Evolutionary conservation across 768 basidiomycete genomes (phyloP), one percentile per base, ranked within the genome.

Genomic region (Tulasnella sp.): DNA sequence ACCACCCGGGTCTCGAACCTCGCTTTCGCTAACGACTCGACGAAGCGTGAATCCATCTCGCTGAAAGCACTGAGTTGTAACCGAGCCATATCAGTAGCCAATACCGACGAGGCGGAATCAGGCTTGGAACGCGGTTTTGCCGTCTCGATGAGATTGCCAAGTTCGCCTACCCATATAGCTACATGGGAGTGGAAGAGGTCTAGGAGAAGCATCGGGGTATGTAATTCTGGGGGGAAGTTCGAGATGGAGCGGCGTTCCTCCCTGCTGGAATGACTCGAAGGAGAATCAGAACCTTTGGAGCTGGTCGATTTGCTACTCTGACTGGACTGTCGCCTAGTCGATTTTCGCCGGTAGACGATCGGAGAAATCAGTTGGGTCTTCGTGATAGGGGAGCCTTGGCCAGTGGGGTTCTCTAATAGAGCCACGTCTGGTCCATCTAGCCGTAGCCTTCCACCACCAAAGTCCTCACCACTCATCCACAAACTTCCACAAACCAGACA

Each of bases 401-500:
- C 27, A 8, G 15, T 5, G 50, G 24, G 13, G 24, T 44, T 24
- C 30, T 54, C 30, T 21, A 21, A 43, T 34, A 74, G 74, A 19
- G 82, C 70, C 61, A 84, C 81, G 62, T 85, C 83, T 48, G 85
- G 83, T 5, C 85, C 85, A 44, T 86, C 84, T 26, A 86, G 71
- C 24, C 76, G 74, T 7, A 86, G 70, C 26, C 70, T 73, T 45
- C 81, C 81, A 80, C n/a, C 45, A 11, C 30, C 24, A 1, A 21
- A 23, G n/a, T 34, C 58, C 10, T 44, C 38, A 11, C 61, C 58
- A 30, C 23, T 38, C 66, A 84, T 78, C 87, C 86, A 90, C n/a
- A 88, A 75, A 2, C 85, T 81, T 0, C 87, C 88, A 66, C 88
- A 90, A 47, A 88, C 75, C 42, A 89, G 74, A 63, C 89, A 91